phyloP scores from a whole-genome alignment of 345 rosid species.

The Hevea brasiliensis region DNA sequence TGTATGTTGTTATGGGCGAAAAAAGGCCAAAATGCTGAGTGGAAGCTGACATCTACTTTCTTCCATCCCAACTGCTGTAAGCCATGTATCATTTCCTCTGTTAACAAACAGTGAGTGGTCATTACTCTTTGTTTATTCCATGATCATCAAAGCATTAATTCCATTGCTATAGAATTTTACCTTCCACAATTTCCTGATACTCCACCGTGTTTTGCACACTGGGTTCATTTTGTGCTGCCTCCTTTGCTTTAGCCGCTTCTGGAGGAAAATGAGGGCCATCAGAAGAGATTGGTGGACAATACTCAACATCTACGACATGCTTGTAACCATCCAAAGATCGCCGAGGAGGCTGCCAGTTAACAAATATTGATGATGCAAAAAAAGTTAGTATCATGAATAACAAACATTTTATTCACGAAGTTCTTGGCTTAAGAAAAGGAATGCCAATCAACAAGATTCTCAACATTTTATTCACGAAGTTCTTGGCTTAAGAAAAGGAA shows the following conservation, averaged over 20 bases:
- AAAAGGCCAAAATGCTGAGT: slow-evolving; percentile 89
- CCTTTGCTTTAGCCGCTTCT: slow-evolving; percentile 87
- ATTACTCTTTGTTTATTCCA: neutral
- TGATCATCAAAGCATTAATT: neutral
- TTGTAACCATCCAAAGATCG: slow-evolving; percentile 93
- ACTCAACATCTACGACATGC: slow-evolving; percentile 89
- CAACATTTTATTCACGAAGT: no score
- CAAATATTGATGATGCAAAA: neutral
- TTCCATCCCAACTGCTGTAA: slow-evolving; percentile 90
- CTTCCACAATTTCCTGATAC: slow-evolving; percentile 88
- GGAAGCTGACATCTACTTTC: slow-evolving; percentile 96
- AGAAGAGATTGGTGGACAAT: slow-evolving; percentile 79
- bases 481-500: no score
- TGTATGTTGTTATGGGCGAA: slow-evolving; percentile 95
- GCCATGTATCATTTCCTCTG: slow-evolving; percentile 95
- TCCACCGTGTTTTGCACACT: slow-evolving; percentile 56
- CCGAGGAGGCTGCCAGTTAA: slow-evolving; percentile 62
- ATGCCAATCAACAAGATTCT: no score
- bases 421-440: no score
- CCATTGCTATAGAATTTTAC: slow-evolving; percentile 30
- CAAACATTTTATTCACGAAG: no score
- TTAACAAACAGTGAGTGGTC: slow-evolving; percentile 14
- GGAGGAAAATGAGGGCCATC: slow-evolving; percentile 84
- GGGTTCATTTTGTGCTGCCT: slow-evolving; percentile 81
- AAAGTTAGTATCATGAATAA: neutral